Percentiles rank a stretch among this genome's conserved stretches.
These are phyloP conservation scores for Ogataea trehaloabstinens DNA, from an alignment of 805 yeast species.

Conservation along the genomic window DNA sequence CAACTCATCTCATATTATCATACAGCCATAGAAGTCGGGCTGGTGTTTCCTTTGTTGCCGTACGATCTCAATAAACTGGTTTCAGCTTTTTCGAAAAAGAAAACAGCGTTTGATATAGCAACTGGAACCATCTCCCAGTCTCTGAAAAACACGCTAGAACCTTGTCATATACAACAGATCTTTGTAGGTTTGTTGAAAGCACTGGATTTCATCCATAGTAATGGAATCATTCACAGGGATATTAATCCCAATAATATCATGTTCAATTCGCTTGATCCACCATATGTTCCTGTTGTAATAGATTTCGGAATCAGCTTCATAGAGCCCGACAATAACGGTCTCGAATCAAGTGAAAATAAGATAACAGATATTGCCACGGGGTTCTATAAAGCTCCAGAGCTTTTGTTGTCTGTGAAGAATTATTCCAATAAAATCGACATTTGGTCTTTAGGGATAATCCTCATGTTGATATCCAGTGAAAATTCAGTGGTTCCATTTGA, in stretches of 20 bases:
- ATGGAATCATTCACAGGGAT: constrained; percentile 69
- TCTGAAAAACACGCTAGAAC: constrained; percentile 15
- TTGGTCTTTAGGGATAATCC: constrained; percentile 68
- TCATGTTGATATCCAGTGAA: constrained; percentile 49
- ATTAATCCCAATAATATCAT: constrained; percentile 69
- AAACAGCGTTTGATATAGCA: constrained; percentile 16
- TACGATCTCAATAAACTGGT: constrained; percentile 36
- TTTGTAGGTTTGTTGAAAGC: constrained; percentile 43
- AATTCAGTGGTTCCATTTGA: constrained; percentile 38
- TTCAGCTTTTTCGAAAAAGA: constrained; percentile 31
- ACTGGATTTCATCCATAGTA: constrained; percentile 60
- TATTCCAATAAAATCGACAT: constrained; percentile 61
- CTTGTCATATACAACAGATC: constrained; percentile 25
- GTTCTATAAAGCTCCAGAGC: constrained; percentile 71
- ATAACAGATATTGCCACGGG: constrained; percentile 66
- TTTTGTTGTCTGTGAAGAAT: constrained; percentile 55
- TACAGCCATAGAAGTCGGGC: constrained; percentile 33
- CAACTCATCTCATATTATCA: constrained; percentile 13
- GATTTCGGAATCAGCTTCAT: constrained; percentile 42
- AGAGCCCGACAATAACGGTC: constrained; percentile 62
- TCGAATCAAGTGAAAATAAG: constrained; percentile 44
- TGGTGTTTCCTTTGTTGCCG: constrained; percentile 42
- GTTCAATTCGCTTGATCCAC: constrained; percentile 25
- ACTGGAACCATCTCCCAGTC: constrained; percentile 16
- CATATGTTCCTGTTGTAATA: constrained; percentile 33